A percentile compares a stretch with the other conserved stretches of the same genome.
Evolutionary conservation across 192 early-diverging fungal species (phyloP).

Genomic region (Dimargaris xerosporica): DNA sequence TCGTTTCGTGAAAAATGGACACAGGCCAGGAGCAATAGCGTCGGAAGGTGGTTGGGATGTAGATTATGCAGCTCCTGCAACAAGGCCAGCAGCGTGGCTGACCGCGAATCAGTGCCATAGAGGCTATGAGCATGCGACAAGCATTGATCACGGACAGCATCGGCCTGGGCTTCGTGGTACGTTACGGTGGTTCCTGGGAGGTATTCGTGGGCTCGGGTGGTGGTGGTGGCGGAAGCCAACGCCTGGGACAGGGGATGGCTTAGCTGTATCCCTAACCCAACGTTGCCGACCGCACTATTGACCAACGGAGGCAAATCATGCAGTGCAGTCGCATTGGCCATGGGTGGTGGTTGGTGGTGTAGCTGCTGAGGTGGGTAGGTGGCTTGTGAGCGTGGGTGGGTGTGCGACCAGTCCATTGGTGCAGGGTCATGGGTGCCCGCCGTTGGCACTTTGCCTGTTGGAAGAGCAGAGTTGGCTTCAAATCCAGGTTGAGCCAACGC

Average conservation of each 20-base stretch:
- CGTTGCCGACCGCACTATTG: conserved; percentile 12
- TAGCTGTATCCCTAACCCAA: conserved; percentile 4
- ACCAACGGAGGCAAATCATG: conserved; percentile 13
- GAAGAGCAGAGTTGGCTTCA: no score
- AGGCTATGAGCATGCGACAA: conserved; percentile 43
- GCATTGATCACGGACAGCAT: conserved; percentile 34
- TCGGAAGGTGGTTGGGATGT: conserved; percentile 57
- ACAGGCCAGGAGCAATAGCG: conserved; percentile 71
- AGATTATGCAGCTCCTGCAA: conserved; percentile 34
- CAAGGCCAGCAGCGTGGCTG: conserved; percentile 32
- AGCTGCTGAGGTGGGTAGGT: conserved; percentile 2
- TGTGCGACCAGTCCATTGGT: conserved; percentile 1
- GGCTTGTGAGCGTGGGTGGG: background rate
- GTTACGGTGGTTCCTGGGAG: conserved; percentile 26
- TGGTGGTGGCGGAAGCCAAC: background rate
- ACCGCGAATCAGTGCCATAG: conserved; percentile 37
- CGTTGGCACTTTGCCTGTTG: background rate
- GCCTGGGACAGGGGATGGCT: conserved; percentile 2
- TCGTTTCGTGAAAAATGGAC: conserved; percentile 68
- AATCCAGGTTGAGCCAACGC: no score
- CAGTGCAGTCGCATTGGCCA: conserved; percentile 8
- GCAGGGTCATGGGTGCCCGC: conserved; percentile 12
- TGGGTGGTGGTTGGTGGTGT: conserved; percentile 11
- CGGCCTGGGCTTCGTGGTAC: conserved; percentile 15
- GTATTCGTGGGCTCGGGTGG: background rate